phyloP scores from a whole-genome alignment of 2,329 filamentous ascomycete species.

The Clarireedia sp. region DNA sequence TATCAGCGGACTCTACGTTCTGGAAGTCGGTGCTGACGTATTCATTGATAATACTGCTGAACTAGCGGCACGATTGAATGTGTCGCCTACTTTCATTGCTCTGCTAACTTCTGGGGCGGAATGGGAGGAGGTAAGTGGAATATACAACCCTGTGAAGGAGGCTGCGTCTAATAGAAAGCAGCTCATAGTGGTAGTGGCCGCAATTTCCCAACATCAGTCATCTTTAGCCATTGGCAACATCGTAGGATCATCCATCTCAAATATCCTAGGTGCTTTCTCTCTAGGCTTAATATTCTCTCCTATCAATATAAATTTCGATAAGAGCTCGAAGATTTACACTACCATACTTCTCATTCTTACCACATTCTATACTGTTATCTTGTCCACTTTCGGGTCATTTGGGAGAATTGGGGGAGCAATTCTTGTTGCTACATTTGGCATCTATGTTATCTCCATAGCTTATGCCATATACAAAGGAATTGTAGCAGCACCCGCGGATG shows the following conservation, averaged over 20 bases:
- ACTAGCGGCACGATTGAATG: slow-evolving; percentile 36
- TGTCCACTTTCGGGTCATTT: slow-evolving; percentile 27
- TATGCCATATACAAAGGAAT: slow-evolving; percentile 39
- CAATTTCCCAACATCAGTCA: slow-evolving; percentile 37
- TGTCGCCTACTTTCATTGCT: slow-evolving; percentile 41
- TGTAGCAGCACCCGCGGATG: slow-evolving; percentile 34
- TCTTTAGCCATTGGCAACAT: slow-evolving; percentile 47
- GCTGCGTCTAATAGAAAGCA: slow-evolving; percentile 15
- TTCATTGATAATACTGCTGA: slow-evolving; percentile 44
- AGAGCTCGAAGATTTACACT: slow-evolving; percentile 41
- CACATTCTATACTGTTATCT: slow-evolving; percentile 31
- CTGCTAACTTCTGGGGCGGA: slow-evolving; percentile 46
- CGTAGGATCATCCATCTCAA: slow-evolving; percentile 46
- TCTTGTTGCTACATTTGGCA: slow-evolving; percentile 35
- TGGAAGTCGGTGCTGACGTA: slow-evolving; percentile 44
- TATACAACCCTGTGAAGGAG: no score
- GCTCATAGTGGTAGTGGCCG: slow-evolving; percentile 42
- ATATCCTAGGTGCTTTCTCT: slow-evolving; percentile 48
- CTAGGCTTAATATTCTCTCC: slow-evolving; percentile 40
- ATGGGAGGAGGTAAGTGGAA: slow-evolving; percentile 42
- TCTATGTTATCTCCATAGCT: slow-evolving; percentile 38
- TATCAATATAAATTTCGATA: slow-evolving; percentile 34
- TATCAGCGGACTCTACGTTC: slow-evolving; percentile 38
- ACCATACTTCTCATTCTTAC: slow-evolving; percentile 36
- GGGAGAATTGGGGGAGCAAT: slow-evolving; percentile 32